phyloP scores from a whole-genome alignment of 1,139 yeast genomes.

The Geotrichum carabidarum region DNA sequence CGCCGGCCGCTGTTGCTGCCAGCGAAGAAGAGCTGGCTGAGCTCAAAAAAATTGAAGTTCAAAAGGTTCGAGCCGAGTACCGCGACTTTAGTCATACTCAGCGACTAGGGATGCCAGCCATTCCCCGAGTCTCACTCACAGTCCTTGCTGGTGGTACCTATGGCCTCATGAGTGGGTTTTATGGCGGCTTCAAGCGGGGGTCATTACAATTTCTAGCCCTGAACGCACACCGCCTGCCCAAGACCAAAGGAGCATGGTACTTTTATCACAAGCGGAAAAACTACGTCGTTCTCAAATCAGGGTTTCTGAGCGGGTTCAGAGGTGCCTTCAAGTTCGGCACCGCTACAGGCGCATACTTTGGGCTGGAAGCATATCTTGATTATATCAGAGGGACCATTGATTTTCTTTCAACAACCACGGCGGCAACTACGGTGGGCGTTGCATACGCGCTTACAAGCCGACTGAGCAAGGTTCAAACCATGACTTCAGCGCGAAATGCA shows the following conservation, averaged over 20 bases:
- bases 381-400: constrained; percentile 51
- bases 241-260: constrained; percentile 81
- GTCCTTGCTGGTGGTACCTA: constrained; percentile 44
- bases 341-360: constrained; percentile 52
- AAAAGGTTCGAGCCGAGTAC: constrained; percentile 3
- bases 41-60: constrained; percentile 1
- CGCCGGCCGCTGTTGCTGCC: neutral
- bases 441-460: constrained; percentile 45
- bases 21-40: neutral
- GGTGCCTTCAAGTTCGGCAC: constrained; percentile 46
- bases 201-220: constrained; percentile 67
- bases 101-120: constrained; percentile 42
- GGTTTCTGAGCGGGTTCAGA: constrained; percentile 45
- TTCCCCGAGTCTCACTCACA: constrained; percentile 39
- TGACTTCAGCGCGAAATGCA: constrained; percentile 47
- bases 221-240: constrained; percentile 77
- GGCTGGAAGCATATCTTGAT: constrained; percentile 60
- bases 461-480: constrained; percentile 47
- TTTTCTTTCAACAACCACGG: constrained; percentile 54
- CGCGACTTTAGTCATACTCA: constrained; percentile 20
- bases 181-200: constrained; percentile 53
- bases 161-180: constrained; percentile 63
- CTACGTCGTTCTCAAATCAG: constrained; percentile 61
- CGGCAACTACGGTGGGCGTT: constrained; percentile 51
- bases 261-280: constrained; percentile 82